phyloP scores from a whole-genome alignment of 768 basidiomycete genomes.

The Lactarius sp. region DNA sequence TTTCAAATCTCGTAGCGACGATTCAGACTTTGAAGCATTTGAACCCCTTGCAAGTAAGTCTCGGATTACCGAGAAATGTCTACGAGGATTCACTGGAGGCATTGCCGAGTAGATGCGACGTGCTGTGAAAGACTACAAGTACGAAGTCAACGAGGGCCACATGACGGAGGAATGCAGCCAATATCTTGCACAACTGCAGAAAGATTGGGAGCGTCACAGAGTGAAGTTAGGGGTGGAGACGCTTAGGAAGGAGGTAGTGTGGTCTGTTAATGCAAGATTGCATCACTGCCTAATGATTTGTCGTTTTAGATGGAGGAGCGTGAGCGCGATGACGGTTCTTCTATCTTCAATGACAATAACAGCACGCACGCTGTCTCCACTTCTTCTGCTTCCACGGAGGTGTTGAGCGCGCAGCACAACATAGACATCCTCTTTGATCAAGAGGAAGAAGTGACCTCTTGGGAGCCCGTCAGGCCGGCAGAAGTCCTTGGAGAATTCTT shows the following conservation, averaged over 20 bases:
- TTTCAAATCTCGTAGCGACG: constrained; percentile 81
- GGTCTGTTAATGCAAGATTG: neutral
- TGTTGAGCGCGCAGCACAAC: constrained; percentile 42
- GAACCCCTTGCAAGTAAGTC: constrained; percentile 84
- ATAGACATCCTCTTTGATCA: constrained; percentile 83
- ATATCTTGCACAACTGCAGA: constrained; percentile 91
- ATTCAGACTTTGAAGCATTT: constrained; percentile 82
- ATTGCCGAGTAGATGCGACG: constrained; percentile 68
- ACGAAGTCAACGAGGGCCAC: constrained; percentile 84
- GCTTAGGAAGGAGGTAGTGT: constrained; percentile 69
- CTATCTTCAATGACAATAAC: constrained; percentile 30
- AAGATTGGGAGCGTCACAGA: constrained; percentile 93
- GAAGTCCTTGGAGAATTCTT: constrained; percentile 86
- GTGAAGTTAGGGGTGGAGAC: constrained; percentile 84
- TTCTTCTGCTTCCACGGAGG: constrained; percentile 30
- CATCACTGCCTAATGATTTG: neutral
- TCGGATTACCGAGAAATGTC: neutral
- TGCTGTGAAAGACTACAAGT: constrained; percentile 89
- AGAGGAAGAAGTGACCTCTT: constrained; percentile 54
- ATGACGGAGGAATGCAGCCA: constrained; percentile 96
- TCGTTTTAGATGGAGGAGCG: constrained; percentile 58
- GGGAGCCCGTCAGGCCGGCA: constrained; percentile 74
- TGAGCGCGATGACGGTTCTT: constrained; percentile 56
- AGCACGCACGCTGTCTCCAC: constrained; percentile 29
- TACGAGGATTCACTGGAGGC: neutral